These are phyloP conservation scores for Juglanconis juglandina DNA, from an alignment of 2,329 filamentous ascomycete genomes.

Conservation along the genomic window DNA sequence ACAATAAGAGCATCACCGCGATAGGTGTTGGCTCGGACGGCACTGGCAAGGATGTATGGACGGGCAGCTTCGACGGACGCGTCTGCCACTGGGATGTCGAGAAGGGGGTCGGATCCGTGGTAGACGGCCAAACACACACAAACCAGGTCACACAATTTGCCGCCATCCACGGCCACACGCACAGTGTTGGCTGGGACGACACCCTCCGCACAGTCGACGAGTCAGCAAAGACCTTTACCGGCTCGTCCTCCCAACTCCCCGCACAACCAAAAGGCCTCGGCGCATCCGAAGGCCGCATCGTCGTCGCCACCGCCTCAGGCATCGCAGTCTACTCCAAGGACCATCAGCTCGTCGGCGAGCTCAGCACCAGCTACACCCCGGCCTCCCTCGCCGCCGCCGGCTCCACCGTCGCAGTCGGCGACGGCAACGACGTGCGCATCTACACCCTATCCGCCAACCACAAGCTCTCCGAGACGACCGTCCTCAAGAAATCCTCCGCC, in stretches of 20 bases:
- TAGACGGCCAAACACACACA: conserved; percentile 79
- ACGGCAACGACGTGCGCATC: conserved; percentile 66
- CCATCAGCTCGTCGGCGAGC: conserved; percentile 52
- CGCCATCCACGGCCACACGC: conserved; percentile 60
- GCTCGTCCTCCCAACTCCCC: conserved; percentile 62
- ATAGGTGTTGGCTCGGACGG: conserved; percentile 55
- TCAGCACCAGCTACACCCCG: conserved; percentile 61
- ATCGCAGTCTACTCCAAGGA: conserved; percentile 57
- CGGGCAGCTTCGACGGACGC: conserved; percentile 88
- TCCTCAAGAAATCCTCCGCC: conserved; percentile 66
- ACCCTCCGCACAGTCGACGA: conserved; percentile 76
- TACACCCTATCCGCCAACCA: conserved; percentile 62
- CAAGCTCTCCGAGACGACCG: conserved; percentile 50
- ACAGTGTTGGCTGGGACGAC: conserved; percentile 93
- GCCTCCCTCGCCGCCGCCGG: conserved; percentile 69
- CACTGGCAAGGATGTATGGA: conserved; percentile 68
- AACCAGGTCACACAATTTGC: conserved; percentile 82
- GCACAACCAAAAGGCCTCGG: conserved; percentile 78
- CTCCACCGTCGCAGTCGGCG: conserved; percentile 70
- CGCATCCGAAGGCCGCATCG: conserved; percentile 47
- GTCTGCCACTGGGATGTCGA: conserved; percentile 79
- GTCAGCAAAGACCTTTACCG: conserved; percentile 70
- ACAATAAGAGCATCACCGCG: conserved; percentile 87
- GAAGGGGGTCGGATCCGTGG: conserved; percentile 63
- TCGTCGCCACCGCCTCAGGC: conserved; percentile 55